A percentile compares a stretch with the other conserved stretches of the same genome.
These are phyloP conservation scores for Salix brachista DNA, from an alignment of 345 rosid species.

Conservation along the genomic window DNA sequence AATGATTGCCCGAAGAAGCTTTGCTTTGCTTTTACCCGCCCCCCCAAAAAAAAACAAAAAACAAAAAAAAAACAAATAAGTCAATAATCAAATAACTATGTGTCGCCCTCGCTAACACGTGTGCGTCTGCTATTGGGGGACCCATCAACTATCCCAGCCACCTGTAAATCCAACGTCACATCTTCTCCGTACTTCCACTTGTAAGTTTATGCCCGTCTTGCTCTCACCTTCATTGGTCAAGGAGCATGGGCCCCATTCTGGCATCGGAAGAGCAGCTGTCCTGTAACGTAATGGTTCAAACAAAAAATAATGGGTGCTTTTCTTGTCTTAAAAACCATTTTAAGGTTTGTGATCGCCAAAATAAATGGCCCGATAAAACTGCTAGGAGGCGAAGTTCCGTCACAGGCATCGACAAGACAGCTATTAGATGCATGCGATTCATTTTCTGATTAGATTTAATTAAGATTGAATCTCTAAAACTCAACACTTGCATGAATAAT, in stretches of 20 bases:
- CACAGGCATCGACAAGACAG: no score
- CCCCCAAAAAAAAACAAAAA: no score
- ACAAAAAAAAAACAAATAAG: not conserved
- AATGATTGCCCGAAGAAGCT: slow-evolving; percentile 24
- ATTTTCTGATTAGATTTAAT: not conserved
- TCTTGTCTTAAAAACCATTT: no score
- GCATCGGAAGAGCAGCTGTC: not conserved
- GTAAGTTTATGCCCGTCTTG: not conserved
- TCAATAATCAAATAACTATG: not conserved
- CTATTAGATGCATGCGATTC: not conserved
- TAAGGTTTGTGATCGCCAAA: no score
- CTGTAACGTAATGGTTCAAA: not conserved
- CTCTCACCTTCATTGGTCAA: slow-evolving; percentile 17
- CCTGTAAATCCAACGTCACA: slow-evolving; percentile 41
- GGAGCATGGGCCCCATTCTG: not conserved
- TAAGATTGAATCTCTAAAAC: not conserved
- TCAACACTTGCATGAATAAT: no score
- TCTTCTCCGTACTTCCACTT: slow-evolving; percentile 23
- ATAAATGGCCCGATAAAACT: no score
- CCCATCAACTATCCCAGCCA: slow-evolving; percentile 38
- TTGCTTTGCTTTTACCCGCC: not conserved
- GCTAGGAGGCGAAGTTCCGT: no score
- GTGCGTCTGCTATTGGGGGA: not conserved
- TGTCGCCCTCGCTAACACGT: slow-evolving; percentile 21
- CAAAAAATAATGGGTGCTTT: no score